Base-by-base conservation (phyloP, 2,329 filamentous ascomycete species). In the Hypoxylon sp. region DNA sequence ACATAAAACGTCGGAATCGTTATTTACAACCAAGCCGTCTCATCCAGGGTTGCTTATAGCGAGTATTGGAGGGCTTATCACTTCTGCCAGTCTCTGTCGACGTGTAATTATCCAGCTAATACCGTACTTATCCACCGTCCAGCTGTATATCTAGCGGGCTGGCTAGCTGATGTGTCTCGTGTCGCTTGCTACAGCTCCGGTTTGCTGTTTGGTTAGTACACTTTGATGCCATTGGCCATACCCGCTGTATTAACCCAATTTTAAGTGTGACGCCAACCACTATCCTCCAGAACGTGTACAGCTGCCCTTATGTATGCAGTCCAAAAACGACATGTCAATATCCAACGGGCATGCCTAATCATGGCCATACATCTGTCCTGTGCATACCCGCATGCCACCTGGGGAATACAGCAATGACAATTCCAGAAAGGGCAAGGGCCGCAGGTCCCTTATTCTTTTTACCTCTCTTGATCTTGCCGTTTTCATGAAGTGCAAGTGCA, bases 381-480 rank as follows among this genome's bases (percentile, higher is more conserved):
- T 50, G 53, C 52, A 52, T 66, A 66, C 56, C 61, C 61, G 64
- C 56, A 61, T 53, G 53, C 52, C 61, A 42, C 45, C 55, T 60
- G 11, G 30, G 45, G 32, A 45, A 53, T 33, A 26, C 24, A 45
- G 52, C 24, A 54, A 46, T 50, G 14, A 33, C n/a, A 22, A 40
- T 46, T 28, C 38, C 33, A 48, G 46, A 57, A 65, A 51, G 36
- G 54, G 46, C 36, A 49, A 45, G 18, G 44, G 22, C 58, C 33
- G 33, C 38, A 54, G 54, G 50, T 51, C 40, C 26, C 30, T 24
- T 56, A 18, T 40, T 30, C 22, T 53, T 30, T 32, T n/a, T n/a
- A n/a, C n/a, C n/a, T 28, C 30, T 54, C 28, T 28, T 30, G 28
- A 6, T 22, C 14, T 32, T 40, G 49, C 26, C 16, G 6, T 11